These are phyloP conservation scores for Fraxinus quadrangulata DNA, from an alignment of 257 asterid species.

Conservation along the genomic window DNA sequence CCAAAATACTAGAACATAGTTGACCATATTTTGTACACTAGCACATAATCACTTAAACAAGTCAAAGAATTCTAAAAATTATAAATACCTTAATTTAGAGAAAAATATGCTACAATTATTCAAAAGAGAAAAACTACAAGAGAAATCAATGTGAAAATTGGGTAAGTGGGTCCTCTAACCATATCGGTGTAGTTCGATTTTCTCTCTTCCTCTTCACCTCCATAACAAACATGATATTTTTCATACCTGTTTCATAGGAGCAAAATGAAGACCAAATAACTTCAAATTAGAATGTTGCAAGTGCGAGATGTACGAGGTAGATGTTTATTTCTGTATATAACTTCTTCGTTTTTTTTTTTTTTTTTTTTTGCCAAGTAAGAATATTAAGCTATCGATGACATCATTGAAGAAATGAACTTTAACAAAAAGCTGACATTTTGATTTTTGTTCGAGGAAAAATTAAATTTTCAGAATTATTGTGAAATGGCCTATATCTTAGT, in stretches of 20 bases:
- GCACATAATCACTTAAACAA: too few species aligned
- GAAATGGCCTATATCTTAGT: not conserved
- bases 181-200: slow-evolving; percentile 87
- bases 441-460: not conserved
- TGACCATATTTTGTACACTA: too few species aligned
- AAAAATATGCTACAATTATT: too few species aligned
- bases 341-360: too few species aligned
- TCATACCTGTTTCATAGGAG: slow-evolving; percentile 66
- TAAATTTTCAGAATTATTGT: not conserved
- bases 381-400: not conserved
- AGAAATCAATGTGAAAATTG: too few species aligned
- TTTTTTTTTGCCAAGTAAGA: not conserved
- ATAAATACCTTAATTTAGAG: too few species aligned
- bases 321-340: not conserved
- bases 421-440: not conserved
- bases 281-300: slow-evolving; percentile 18
- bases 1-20: too few species aligned
- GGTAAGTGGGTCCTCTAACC: slow-evolving; percentile 46
- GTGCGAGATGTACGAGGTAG: not conserved
- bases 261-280: slow-evolving; percentile 13
- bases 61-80: too few species aligned
- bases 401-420: not conserved
- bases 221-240: slow-evolving; percentile 88
- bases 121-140: too few species aligned
- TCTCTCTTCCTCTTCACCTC: slow-evolving; percentile 92